Evolutionary conservation across 2,329 filamentous ascomycete species (phyloP).

Genomic region (Microthyrium microscopicum): DNA sequence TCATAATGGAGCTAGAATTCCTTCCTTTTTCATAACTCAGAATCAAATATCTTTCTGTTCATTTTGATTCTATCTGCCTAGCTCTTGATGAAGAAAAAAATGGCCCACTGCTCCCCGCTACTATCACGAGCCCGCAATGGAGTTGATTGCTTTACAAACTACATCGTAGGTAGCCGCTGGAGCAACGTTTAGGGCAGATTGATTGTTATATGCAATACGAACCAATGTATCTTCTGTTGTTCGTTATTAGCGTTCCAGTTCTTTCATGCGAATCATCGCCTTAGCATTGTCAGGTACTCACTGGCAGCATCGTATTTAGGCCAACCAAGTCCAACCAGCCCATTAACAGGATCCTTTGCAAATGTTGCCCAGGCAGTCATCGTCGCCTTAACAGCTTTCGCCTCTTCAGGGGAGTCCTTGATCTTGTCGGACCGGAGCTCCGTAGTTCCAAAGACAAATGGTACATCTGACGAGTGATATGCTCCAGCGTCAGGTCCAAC

Average conservation of each 20-base stretch:
- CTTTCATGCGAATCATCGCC: too few relatives aligned
- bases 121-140: too few relatives aligned
- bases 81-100: too few relatives aligned
- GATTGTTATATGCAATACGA: slow-evolving; percentile 1
- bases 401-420: slow-evolving; percentile 1
- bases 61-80: too few relatives aligned
- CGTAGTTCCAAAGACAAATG: slow-evolving; percentile 7
- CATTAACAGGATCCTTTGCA: slow-evolving; percentile 7
- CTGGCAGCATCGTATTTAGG: slow-evolving; percentile 7
- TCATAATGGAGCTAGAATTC: too few relatives aligned
- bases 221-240: slow-evolving; percentile 1
- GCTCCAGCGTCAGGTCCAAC: slow-evolving; percentile 2
- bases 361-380: slow-evolving; percentile 6
- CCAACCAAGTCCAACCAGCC: slow-evolving; percentile 3
- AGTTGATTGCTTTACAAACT: not conserved
- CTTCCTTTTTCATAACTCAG: too few relatives aligned
- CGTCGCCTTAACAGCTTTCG: slow-evolving; percentile 1
- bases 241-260: not conserved
- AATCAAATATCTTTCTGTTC: too few relatives aligned
- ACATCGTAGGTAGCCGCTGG: slow-evolving; percentile 1
- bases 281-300: not conserved
- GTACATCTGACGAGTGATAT: slow-evolving; percentile 5
- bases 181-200: not conserved
- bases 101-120: too few relatives aligned
- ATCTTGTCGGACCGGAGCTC: slow-evolving; percentile 1